phyloP scores from a whole-genome alignment of 305 asterid species.

The Euphrasia arctica region DNA sequence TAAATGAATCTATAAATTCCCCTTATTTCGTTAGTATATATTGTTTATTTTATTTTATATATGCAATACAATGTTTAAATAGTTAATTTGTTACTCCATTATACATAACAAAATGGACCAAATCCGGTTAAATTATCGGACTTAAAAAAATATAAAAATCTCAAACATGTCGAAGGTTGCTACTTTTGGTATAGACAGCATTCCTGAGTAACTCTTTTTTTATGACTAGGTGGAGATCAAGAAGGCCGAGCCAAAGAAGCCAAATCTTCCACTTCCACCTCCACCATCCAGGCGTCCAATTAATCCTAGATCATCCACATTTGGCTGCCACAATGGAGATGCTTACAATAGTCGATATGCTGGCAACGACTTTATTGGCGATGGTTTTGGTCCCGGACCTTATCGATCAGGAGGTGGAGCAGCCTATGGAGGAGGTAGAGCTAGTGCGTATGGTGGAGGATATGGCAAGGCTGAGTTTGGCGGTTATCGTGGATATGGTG shows the following conservation, averaged over 20 bases:
- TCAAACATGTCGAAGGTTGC: too few species aligned
- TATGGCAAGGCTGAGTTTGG: slow-evolving; percentile 43
- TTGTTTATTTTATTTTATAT: too few species aligned
- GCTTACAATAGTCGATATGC: slow-evolving; percentile 39
- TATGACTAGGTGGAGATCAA: slow-evolving; percentile 51
- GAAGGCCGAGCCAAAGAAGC: slow-evolving; percentile 60
- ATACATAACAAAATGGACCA: too few species aligned
- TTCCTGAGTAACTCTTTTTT: background rate
- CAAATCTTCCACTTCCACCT: slow-evolving; percentile 37
- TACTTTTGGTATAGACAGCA: too few species aligned
- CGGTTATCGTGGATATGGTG: slow-evolving; percentile 29
- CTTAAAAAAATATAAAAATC: too few species aligned
- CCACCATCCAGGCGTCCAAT: slow-evolving; percentile 45
- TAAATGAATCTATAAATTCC: too few species aligned
- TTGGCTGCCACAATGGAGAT: slow-evolving; percentile 40
- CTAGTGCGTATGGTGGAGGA: slow-evolving; percentile 40
- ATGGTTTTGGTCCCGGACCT: slow-evolving; percentile 36
- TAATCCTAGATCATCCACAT: slow-evolving; percentile 32
- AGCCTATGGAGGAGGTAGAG: slow-evolving; percentile 45
- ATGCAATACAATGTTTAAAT: too few species aligned
- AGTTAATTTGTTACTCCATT: too few species aligned
- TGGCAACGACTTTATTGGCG: slow-evolving; percentile 28
- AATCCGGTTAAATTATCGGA: too few species aligned
- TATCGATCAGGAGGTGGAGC: slow-evolving; percentile 53
- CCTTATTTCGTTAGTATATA: too few species aligned